Evolutionary conservation across 163 green algal genomes (phyloP).

Genomic region (Dunaliella salina): DNA sequence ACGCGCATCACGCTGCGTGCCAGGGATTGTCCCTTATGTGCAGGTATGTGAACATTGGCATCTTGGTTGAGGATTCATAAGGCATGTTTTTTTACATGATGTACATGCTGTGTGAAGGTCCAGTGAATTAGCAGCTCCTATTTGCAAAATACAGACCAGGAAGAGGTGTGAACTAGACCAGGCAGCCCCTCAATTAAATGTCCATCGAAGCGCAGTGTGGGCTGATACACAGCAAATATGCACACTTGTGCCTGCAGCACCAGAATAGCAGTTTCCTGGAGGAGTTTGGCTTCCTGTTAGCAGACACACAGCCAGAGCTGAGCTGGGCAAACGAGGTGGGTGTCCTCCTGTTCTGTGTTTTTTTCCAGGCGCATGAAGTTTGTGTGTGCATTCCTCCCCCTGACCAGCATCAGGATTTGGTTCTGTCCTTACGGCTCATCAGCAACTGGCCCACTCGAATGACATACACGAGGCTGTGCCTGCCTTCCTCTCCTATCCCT

Average conservation of each 20-base stretch:
- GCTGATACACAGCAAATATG: too few species aligned
- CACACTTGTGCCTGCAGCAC: slow-evolving; percentile 41
- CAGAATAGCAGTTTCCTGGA: slow-evolving; percentile 65
- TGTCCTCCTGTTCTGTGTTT: not conserved
- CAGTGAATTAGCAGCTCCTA: too few species aligned
- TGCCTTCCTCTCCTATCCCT: not conserved
- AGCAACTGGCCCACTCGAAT: not conserved
- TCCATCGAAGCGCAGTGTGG: not conserved
- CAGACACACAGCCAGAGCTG: slow-evolving; percentile 46
- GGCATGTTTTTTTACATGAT: too few species aligned
- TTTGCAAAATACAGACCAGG: too few species aligned
- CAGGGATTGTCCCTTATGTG: slow-evolving; percentile 24
- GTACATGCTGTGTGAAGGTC: too few species aligned
- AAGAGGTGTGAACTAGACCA: too few species aligned
- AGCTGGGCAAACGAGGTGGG: slow-evolving; percentile 51
- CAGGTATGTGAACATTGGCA: slow-evolving; percentile 16
- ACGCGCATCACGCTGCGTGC: not conserved
- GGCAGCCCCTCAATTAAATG: not conserved
- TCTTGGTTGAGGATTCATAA: too few species aligned
- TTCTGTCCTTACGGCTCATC: not conserved
- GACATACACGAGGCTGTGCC: not conserved
- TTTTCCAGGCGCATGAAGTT: not conserved
- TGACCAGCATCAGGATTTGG: not conserved
- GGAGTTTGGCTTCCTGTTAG: slow-evolving; percentile 39
- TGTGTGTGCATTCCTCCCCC: not conserved